A percentile compares a stretch with the other conserved stretches of the same genome.
Conservation (phyloP, 2,329 filamentous ascomycete species). For the Pseudogymnoascus sp. region DNA sequence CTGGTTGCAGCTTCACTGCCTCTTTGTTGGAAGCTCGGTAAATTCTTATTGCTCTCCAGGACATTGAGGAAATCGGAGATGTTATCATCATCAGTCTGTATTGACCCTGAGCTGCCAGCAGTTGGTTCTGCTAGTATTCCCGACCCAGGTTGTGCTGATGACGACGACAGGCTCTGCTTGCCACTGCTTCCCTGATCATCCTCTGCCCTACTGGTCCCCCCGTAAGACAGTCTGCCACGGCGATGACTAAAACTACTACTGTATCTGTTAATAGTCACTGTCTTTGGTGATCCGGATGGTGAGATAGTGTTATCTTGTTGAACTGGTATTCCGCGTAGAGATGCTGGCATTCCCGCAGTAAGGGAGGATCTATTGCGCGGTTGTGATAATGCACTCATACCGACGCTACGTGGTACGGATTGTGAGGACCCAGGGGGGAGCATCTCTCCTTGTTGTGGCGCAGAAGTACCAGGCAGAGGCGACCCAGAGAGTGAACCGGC, state of each 20-base stretch:
- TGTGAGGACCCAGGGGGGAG: slow-evolving; percentile 46
- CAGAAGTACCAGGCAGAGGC: slow-evolving; percentile 43
- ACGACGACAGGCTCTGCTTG: slow-evolving; percentile 67
- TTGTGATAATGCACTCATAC: slow-evolving; percentile 45
- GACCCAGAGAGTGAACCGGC: slow-evolving; percentile 90
- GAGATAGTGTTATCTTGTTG: slow-evolving; percentile 56
- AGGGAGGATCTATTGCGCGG: slow-evolving; percentile 64
- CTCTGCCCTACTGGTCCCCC: slow-evolving; percentile 61
- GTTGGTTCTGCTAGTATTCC: slow-evolving; percentile 67
- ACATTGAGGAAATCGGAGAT: slow-evolving; percentile 90
- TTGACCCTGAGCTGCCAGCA: slow-evolving; percentile 58
- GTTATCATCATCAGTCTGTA: slow-evolving; percentile 77
- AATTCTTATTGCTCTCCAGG: slow-evolving; percentile 80
- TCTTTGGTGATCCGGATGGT: slow-evolving; percentile 69
- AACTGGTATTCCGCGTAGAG: slow-evolving; percentile 58
- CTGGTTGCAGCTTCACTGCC: slow-evolving; percentile 65
- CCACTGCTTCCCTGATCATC: slow-evolving; percentile 75
- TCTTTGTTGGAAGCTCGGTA: slow-evolving; percentile 66
- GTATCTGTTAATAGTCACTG: slow-evolving; percentile 70
- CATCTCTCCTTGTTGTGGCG: slow-evolving; percentile 22
- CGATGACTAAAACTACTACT: slow-evolving; percentile 93
- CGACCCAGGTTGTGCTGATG: slow-evolving; percentile 65
- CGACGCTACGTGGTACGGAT: slow-evolving; percentile 43
- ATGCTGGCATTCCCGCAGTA: slow-evolving; percentile 68
- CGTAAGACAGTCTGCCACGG: slow-evolving; percentile 68